These are phyloP conservation scores for Meripilus lineatus DNA, from an alignment of 1,284 basidiomycete genomes.

Conservation along the genomic window DNA sequence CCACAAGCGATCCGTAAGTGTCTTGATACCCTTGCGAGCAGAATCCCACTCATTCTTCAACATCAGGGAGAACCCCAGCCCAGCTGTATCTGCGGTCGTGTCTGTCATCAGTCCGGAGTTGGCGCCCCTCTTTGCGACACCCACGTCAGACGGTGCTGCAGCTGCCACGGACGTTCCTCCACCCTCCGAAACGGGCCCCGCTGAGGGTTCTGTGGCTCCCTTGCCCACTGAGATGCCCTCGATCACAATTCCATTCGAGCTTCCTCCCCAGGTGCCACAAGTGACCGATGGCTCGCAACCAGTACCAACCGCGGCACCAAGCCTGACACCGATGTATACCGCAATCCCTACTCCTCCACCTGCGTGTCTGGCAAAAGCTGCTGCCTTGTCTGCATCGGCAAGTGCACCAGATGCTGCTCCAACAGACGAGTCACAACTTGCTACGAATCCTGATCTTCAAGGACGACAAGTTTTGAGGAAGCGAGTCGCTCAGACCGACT, in stretches of 20 bases:
- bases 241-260: not conserved
- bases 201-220: not conserved
- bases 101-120: not conserved
- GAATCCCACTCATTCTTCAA: too few relatives aligned
- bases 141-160: not conserved
- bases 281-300: not conserved
- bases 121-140: not conserved
- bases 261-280: constrained; percentile 1
- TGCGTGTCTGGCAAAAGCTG: constrained; percentile 10
- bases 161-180: not conserved
- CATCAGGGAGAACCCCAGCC: too few relatives aligned
- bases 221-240: not conserved
- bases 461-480: constrained; percentile 7
- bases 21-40: too few relatives aligned
- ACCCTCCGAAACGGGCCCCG: not conserved
- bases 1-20: too few relatives aligned
- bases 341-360: constrained; percentile 9
- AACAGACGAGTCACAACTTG: not conserved
- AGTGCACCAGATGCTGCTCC: not conserved
- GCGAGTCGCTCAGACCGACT: constrained; percentile 24
- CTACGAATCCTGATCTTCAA: too few relatives aligned
- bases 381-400: constrained; percentile 4
- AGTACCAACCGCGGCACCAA: constrained; percentile 1
- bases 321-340: not conserved
- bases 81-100: not conserved